phyloP scores from a whole-genome alignment of 345 rosid genomes.

The Carallia brachiata region DNA sequence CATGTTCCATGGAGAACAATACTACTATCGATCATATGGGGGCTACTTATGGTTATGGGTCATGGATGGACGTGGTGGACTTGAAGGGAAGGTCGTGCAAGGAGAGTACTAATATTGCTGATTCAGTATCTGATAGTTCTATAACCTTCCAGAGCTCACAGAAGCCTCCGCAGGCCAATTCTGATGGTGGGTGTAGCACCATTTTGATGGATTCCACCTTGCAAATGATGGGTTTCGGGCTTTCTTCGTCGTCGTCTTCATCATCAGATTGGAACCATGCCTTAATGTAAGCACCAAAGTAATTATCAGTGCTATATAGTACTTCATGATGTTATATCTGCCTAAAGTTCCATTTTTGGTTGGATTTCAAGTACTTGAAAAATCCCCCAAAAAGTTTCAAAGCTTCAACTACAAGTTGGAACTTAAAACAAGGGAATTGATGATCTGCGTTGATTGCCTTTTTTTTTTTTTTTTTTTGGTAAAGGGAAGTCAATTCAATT shows the following conservation, averaged over 20 bases:
- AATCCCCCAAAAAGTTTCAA: background rate
- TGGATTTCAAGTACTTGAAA: conserved; percentile 10
- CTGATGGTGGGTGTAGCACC: conserved; percentile 34
- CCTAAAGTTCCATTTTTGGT: background rate
- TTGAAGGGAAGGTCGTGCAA: conserved; percentile 35
- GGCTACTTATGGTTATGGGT: conserved; percentile 21
- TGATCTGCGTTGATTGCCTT: background rate
- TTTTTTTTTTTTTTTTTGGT: background rate
- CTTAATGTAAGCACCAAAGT: conserved; percentile 43
- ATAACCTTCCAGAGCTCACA: conserved; percentile 24
- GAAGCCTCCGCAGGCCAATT: conserved; percentile 26
- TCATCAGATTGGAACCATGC: conserved; percentile 47
- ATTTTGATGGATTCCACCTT: conserved; percentile 46
- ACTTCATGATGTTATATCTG: background rate
- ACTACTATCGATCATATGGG: conserved; percentile 21
- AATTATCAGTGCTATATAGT: background rate
- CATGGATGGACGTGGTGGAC: conserved; percentile 27
- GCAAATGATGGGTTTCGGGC: conserved; percentile 41
- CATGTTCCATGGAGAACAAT: conserved; percentile 29
- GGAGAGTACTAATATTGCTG: conserved; percentile 12
- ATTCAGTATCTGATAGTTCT: conserved; percentile 19
- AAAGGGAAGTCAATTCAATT: conserved; percentile 26
- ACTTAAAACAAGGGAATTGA: background rate
- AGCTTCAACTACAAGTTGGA: conserved; percentile 26
- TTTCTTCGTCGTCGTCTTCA: conserved; percentile 29